Base-by-base conservation (phyloP, 768 basidiomycete genomes). In the Bullera alba region DNA sequence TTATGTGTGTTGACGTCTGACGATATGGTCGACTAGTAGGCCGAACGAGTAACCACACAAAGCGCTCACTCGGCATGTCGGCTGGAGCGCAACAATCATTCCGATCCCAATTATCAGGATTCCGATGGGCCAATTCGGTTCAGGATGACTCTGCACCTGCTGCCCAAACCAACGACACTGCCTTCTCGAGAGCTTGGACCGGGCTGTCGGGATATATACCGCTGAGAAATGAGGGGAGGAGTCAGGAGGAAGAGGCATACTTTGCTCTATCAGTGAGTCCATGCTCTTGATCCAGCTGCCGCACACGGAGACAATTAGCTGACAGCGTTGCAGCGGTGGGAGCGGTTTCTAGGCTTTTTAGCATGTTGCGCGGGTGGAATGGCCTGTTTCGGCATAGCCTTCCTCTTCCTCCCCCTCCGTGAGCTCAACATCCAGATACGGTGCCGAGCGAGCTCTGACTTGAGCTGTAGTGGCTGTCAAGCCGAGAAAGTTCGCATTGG, bases 211-310 rank as follows among this genome's bases (percentile, higher is more conserved):
- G 72, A n/a, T 95, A 95, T 65, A 82, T 97, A 42, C 95, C 93
- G 0, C 75, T 96, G 53, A 79, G 88, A 34, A 86, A 85, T 2
- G 80, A 68, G 54, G 88, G 89, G 58, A 79, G 81, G 37, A 84
- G 85, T 26, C 90, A 89, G 71, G 92, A 99, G 70, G 93, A 97
- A 61, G 90, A 96, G 66, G 92, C 93, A 2, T 93, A 85, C 79
- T 88, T 95, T 73, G 72, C 71, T 12, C 53, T 69, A 30, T 67
- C 67, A 25, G 66, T 70, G 32, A 51, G 68, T 63, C 16, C 30
- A 17, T 21, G 4, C 35, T 21, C 21, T 27, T 45, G 14, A 12
- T 12, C 39, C 21, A 12, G 14, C 21, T 42, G 21, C 12, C 14
- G 10, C 21, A 14, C n/a, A n/a, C n/a, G n/a, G n/a, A n/a, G n/a